These are phyloP conservation scores for Rhododendron williamsianum DNA, from an alignment of 148 eudicot genomes.

Conservation along the genomic window DNA sequence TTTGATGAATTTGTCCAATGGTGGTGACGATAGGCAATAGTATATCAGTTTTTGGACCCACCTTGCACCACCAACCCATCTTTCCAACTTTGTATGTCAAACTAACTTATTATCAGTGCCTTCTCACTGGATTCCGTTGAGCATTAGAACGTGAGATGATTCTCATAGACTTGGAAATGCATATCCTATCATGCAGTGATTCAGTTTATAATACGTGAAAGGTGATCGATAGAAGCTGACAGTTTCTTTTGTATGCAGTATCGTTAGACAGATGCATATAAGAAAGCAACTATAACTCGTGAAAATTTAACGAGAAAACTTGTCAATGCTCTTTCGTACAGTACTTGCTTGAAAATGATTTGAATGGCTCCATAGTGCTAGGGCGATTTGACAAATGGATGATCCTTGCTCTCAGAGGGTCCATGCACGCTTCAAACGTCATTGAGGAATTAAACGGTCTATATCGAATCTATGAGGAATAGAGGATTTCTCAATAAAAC, in stretches of 20 bases:
- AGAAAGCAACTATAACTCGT: slow-evolving; percentile 2
- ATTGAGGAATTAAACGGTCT: slow-evolving; percentile 1
- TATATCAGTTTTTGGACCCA: neutral
- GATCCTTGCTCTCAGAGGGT: neutral
- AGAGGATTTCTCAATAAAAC: neutral
- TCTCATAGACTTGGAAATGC: slow-evolving; percentile 9
- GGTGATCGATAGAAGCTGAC: neutral
- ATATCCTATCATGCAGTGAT: neutral
- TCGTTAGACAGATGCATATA: slow-evolving; percentile 4
- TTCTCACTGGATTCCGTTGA: slow-evolving; percentile 9
- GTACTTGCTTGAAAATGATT: neutral
- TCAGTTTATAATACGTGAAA: neutral
- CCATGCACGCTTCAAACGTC: neutral
- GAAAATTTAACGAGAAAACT: neutral
- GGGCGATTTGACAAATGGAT: neutral
- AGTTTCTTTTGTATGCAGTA: neutral
- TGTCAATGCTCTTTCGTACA: neutral
- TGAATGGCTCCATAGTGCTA: slow-evolving; percentile 9
- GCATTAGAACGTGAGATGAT: slow-evolving; percentile 4
- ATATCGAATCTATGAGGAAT: neutral
- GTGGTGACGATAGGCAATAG: neutral
- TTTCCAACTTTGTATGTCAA: slow-evolving; percentile 10
- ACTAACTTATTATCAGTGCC: slow-evolving; percentile 2
- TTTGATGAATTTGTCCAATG: neutral
- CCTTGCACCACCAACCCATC: neutral